Evolutionary conservation across 441 rosid species (phyloP).

Genomic region (Rhodomyrtus psidioides): DNA sequence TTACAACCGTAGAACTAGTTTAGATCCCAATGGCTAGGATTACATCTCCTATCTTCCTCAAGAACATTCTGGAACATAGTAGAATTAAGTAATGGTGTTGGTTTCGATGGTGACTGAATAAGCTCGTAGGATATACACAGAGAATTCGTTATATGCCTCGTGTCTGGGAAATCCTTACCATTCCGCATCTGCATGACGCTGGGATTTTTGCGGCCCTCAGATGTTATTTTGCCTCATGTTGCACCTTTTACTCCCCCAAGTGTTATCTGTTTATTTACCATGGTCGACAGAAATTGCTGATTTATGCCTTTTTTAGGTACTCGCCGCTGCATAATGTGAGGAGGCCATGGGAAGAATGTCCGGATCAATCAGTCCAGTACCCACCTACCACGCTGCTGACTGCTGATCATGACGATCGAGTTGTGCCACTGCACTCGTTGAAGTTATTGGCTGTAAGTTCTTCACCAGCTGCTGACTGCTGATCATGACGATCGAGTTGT

Average conservation of each 20-base stretch:
- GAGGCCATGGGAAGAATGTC: slow-evolving; percentile 78
- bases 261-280: neutral
- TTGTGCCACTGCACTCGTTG: slow-evolving; percentile 83
- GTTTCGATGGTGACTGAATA: neutral
- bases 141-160: neutral
- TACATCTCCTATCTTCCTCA: too few relatives aligned
- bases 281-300: neutral
- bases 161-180: neutral
- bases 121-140: neutral
- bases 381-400: slow-evolving; percentile 92
- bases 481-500: too few relatives aligned
- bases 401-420: slow-evolving; percentile 98
- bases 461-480: too few relatives aligned
- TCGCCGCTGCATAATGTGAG: slow-evolving; percentile 86
- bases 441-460: slow-evolving; percentile 77
- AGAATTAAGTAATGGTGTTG: too few relatives aligned
- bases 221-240: neutral
- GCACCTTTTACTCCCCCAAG: neutral
- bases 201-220: neutral
- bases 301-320: slow-evolving; percentile 38
- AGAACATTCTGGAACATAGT: too few relatives aligned
- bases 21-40: too few relatives aligned
- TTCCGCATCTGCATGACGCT: neutral
- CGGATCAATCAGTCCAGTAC: slow-evolving; percentile 39
- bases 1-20: too few relatives aligned